Base-by-base conservation (phyloP, 176 grass and related monocot species). In the Zoysia japonica region DNA sequence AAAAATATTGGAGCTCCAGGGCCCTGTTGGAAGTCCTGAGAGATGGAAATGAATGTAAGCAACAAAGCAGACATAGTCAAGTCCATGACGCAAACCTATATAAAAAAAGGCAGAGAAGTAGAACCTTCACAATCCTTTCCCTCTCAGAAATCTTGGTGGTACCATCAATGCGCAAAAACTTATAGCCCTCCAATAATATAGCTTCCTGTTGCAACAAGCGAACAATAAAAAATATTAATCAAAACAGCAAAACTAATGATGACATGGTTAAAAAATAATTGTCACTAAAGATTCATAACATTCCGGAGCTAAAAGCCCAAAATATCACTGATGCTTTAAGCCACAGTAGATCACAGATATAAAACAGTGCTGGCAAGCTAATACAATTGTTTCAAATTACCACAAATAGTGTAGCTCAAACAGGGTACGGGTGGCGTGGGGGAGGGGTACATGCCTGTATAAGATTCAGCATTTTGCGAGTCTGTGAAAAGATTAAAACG, bases 11-110 rank as follows among this genome's bases (percentile, higher is more conserved):
- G 85, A 88, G 95, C 95, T 65, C 90, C 86, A 51, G 38, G 64
- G 48, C 92, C 92, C 59, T 92, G 88, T 93, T 94, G 92, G 62
- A 98, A 98, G 47, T 94, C 90, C 95, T 98, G 72, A n/a, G 85
- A 64, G 28, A 73, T 43, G 45, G n/a, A 77, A 77, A 76, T 2
- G 4, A 4, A 83, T 72, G 61, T 79, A 76, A 83, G 69, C 51
- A 71, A 80, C 49, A 75, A 70, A 88, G 15, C 68, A 56, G 3
- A 73, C 86, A 52, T 15, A 57, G 65, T 42, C 15, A 35, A 78
- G 61, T 69, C 73, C 80, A 83, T 83, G 68, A 17, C 28, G 38
- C 47, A 85, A 83, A 56, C 66, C n/a, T 68, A 28, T 28, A 28
- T 44, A 71, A 55, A 85, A 67, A 42, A 49, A 46, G 74, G 14